Base-by-base conservation (phyloP, 805 yeast genomes). In the Grigorovia yakushimaensis region DNA sequence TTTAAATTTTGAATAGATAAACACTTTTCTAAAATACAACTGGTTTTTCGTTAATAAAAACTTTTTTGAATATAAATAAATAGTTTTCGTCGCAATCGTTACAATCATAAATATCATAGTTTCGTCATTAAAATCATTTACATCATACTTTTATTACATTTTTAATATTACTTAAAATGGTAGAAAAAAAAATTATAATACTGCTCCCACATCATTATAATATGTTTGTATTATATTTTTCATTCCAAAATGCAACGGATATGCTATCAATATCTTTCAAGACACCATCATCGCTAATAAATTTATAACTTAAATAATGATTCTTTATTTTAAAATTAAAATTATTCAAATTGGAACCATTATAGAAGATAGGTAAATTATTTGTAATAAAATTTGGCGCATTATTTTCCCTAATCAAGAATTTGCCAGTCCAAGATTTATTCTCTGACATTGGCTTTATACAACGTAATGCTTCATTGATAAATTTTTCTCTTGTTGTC, bases 391-490 rank as follows among this genome's bases (percentile, higher is more conserved):
- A 57, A 1, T 41, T 42, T 4, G 66, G 65, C 5, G 58, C 51
- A 19, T 35, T 41, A 6, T 53, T 38, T 13, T 61, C 57, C 3
- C 69, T 69, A 30, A 72, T 69, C 19, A 76, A 53, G 27, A 67
- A 57, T 54, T 70, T 75, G 41, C 78, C 76, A 20, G 73, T 61
- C 84, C 84, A 79, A 8, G 69, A 53, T 40, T 78, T 80, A 41
- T 74, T 77, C 50, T 68, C 68, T 1, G 73, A 66, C 46, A 79
- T 65, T 3, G 81, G 75, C 53, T 71, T 75, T 22, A 79, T 75
- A 52, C 85, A 79, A 43, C 82, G 71, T 33, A 79, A 58, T 17
- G 81, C 73, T 57, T 78, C 78, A 42, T 74, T 69, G 40, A 74
- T 66, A 50, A 66, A 68, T 49, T 73, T 75, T 27, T 72, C 63